These are phyloP conservation scores for Biancaea sappan DNA, from an alignment of 306 rosid genomes.

Conservation along the genomic window DNA sequence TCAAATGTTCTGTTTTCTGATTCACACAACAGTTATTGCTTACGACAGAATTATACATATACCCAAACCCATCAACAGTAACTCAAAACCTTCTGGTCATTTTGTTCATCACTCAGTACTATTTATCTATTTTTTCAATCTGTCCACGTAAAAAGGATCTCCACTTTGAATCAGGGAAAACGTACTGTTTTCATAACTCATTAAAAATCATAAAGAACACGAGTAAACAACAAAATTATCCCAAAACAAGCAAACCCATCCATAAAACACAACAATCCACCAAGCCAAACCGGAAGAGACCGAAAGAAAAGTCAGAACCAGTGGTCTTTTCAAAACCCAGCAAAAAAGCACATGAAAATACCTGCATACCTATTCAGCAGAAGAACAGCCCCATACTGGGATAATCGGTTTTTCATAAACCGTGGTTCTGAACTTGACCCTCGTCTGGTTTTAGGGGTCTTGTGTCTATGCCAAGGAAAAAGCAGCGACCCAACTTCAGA, in stretches of 20 bases:
- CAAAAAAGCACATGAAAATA: not conserved
- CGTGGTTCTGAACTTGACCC: conserved; percentile 14
- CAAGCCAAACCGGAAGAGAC: conserved; percentile 22
- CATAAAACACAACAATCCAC: conserved; percentile 4
- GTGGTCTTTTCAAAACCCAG: not conserved
- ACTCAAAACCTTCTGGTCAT: not conserved
- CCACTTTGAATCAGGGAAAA: not conserved
- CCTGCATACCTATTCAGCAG: conserved; percentile 50
- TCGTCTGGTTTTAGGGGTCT: not conserved
- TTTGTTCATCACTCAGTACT: conserved; percentile 1
- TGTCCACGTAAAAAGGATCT: conserved; percentile 9
- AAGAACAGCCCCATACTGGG: conserved; percentile 1
- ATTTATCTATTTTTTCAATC: not conserved
- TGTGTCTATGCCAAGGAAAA: conserved; percentile 32
- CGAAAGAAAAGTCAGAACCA: not conserved
- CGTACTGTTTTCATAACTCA: conserved; percentile 8
- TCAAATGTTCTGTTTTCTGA: not conserved
- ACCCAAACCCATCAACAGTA: conserved; percentile 19
- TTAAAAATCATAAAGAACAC: conserved; percentile 21
- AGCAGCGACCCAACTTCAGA: conserved; percentile 29
- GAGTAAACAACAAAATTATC: not conserved
- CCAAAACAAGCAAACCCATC: conserved; percentile 10
- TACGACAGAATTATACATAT: conserved; percentile 2
- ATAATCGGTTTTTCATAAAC: not conserved
- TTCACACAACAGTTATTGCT: conserved; percentile 34